Percentiles rank a stretch among this genome's conserved stretches.
These are phyloP conservation scores for Neurospora discreta DNA, from an alignment of 495 filamentous ascomycete species.

Conservation along the genomic window DNA sequence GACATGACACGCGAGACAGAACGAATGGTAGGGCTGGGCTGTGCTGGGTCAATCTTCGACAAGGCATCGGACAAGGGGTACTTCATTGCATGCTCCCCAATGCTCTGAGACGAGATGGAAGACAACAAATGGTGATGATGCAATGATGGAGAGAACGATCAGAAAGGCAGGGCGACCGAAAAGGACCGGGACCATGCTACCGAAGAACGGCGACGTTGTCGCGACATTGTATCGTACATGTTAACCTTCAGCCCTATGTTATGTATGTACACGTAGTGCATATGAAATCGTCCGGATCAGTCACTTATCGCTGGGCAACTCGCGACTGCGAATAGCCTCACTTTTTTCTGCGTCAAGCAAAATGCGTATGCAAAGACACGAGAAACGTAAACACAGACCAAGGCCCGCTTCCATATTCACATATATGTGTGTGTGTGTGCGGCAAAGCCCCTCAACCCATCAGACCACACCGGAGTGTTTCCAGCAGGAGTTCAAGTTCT, in stretches of 20 bases:
- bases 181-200: not conserved
- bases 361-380: not conserved
- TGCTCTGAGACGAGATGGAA: not conserved
- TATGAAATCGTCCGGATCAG: not conserved
- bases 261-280: too few relatives aligned
- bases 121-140: not conserved
- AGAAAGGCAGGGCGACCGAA: not conserved
- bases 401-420: not conserved
- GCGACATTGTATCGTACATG: not conserved
- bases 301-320: not conserved
- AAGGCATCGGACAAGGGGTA: not conserved
- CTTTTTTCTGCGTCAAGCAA: not conserved
- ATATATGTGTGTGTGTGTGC: not conserved
- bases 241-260: not conserved
- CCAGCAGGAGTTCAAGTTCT: not conserved
- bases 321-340: not conserved
- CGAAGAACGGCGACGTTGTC: not conserved
- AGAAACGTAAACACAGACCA: too few relatives aligned
- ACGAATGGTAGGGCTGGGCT: too few relatives aligned
- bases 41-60: not conserved
- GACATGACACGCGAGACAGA: not conserved
- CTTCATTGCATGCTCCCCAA: too few relatives aligned
- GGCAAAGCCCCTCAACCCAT: not conserved
- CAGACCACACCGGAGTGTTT: not conserved
- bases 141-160: too few relatives aligned